Conservation (phyloP, 2,329 filamentous ascomycete genomes). For the Exserohilum turcica region DNA sequence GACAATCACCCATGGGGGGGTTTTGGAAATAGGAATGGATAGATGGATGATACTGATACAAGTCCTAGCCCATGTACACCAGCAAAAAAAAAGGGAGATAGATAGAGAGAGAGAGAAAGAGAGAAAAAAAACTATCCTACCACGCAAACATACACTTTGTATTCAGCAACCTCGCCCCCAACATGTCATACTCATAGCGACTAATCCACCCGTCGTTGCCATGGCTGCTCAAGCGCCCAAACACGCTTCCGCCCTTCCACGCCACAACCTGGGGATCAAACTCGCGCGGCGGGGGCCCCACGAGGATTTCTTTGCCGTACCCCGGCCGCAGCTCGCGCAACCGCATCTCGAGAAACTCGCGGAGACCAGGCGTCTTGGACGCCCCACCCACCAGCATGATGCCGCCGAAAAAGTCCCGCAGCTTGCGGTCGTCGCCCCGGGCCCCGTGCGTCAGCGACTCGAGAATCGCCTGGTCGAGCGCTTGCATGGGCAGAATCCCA, state of each 20-base stretch:
- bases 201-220: constrained; percentile 93
- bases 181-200: constrained; percentile 81
- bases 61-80: too few relatives aligned
- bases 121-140: constrained; percentile 21
- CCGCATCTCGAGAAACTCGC: constrained; percentile 80
- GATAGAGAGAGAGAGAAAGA: background rate
- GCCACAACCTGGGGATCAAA: constrained; percentile 96
- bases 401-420: constrained; percentile 72
- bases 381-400: constrained; percentile 49
- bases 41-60: too few relatives aligned
- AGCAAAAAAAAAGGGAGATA: too few relatives aligned
- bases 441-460: constrained; percentile 87
- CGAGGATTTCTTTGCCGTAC: constrained; percentile 70
- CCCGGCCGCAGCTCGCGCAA: constrained; percentile 68
- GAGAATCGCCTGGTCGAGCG: constrained; percentile 87
- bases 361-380: constrained; percentile 67
- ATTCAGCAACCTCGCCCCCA: constrained; percentile 77
- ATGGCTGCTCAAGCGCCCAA: constrained; percentile 80
- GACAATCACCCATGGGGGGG: too few relatives aligned
- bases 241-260: constrained; percentile 98
- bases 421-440: constrained; percentile 87
- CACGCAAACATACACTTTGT: constrained; percentile 51
- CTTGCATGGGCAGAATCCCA: constrained; percentile 77
- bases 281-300: constrained; percentile 77
- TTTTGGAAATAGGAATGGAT: too few relatives aligned